phyloP scores from a whole-genome alignment of 306 rosid genomes.

The Vigna trinervia region DNA sequence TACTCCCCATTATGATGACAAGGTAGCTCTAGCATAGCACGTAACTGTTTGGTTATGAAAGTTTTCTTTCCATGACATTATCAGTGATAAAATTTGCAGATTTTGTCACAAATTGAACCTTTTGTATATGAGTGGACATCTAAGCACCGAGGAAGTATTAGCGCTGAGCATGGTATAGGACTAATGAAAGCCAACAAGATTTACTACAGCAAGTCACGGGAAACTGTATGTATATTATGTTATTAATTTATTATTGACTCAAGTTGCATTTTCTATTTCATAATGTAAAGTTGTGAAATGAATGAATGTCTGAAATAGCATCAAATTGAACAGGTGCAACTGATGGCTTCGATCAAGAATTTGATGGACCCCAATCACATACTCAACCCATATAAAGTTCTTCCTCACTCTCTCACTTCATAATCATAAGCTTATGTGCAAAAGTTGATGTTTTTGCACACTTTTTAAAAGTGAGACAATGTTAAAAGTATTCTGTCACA shows the following conservation, averaged over 20 bases:
- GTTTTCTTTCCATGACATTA: not conserved
- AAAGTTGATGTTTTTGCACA: constrained; percentile 20
- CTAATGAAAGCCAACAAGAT: constrained; percentile 90
- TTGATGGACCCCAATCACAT: constrained; percentile 84
- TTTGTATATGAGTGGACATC: constrained; percentile 97
- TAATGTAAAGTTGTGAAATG: constrained; percentile 31
- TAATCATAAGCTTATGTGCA: constrained; percentile 49
- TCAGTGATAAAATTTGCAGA: constrained; percentile 54
- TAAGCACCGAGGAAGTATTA: constrained; percentile 80
- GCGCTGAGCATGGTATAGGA: constrained; percentile 97
- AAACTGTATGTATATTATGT: constrained; percentile 63
- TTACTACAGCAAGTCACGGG: constrained; percentile 77
- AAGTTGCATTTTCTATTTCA: constrained; percentile 11
- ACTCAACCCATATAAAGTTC: constrained; percentile 97
- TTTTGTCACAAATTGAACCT: constrained; percentile 83
- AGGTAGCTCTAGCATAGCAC: constrained; percentile 53
- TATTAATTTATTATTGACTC: constrained; percentile 23
- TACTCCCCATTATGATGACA: constrained; percentile 71
- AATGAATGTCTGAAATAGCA: constrained; percentile 12
- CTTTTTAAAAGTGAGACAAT: not conserved
- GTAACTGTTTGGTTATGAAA: constrained; percentile 21
- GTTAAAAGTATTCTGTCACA: not conserved
- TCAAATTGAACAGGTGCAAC: constrained; percentile 67
- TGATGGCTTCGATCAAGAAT: constrained; percentile 89
- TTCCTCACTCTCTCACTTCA: constrained; percentile 63